Evolutionary conservation across 805 yeast genomes (phyloP), one percentile per base, ranked within the genome.

Genomic region (Kurtzmaniella fragi): DNA sequence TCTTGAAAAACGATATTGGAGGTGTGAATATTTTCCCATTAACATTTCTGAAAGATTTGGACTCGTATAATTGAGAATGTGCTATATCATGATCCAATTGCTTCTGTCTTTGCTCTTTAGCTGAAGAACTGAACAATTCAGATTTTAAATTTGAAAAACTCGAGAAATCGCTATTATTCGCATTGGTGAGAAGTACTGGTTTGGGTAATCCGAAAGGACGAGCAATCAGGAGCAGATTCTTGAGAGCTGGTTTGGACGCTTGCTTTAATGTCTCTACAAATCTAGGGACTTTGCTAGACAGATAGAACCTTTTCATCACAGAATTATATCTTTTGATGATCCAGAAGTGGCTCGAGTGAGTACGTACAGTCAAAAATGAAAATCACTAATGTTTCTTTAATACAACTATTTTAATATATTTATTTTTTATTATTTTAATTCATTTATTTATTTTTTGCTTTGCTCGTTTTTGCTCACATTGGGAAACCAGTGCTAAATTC

Each of bases 11-110:
- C 1, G 89, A 77, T n/a, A 75, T 69, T 1, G 98, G 98, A 0
- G 96, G 77, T 13, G 73, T 66, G 65, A 89, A 93, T 45, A 90
- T 70, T 61, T 89, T 88, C 17, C 98, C 99, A 29, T 80, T 75
- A 2, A 91, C 85, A 49, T 82, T 82, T 35, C 82, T 68, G 53
- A 78, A 68, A 2, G 72, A 66, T 42, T 67, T 66, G 28, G 68
- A 56, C 40, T 68, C 74, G 42, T 64, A 67, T 47, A 67, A 62
- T 5, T 71, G 70, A 11, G 73, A 67, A 45, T 68, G 74, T 27
- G 55, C 56, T 31, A 68, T 56, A 35, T 68, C 74, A 42, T 66
- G 66, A 37, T 68, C 70, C 35, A 68, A 53, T 35, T 62, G 59
- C 43, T 57, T 54, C 39, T 65, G 69, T 43, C 72, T 53, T 35